Percentiles rank a stretch among this genome's conserved stretches.
These are phyloP conservation scores for Mychonastes homosphaera DNA, from an alignment of 139 green algal genomes.

Conservation along the genomic window DNA sequence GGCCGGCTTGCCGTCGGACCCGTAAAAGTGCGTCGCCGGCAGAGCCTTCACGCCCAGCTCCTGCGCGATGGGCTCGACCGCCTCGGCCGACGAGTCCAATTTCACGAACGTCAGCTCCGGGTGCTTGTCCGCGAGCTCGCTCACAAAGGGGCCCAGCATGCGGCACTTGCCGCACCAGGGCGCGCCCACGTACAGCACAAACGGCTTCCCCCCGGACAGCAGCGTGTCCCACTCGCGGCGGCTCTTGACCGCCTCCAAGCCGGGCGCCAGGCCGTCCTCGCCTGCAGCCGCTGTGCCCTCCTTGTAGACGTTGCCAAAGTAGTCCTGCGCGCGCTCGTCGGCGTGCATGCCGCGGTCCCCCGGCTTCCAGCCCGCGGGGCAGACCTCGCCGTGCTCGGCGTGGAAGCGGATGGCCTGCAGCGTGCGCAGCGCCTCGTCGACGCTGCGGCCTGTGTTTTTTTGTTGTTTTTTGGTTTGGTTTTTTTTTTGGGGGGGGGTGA, in stretches of 20 bases:
- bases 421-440: slow-evolving; percentile 85
- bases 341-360: slow-evolving; percentile 75
- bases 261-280: background rate
- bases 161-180: slow-evolving; percentile 70
- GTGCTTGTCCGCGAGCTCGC: slow-evolving; percentile 56
- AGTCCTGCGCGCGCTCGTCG: slow-evolving; percentile 43
- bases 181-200: slow-evolving; percentile 42
- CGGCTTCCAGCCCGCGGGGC: slow-evolving; percentile 91
- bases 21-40: slow-evolving; percentile 68
- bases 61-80: slow-evolving; percentile 40
- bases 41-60: slow-evolving; percentile 58
- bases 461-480: too few species aligned
- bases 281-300: too few species aligned
- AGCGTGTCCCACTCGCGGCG: slow-evolving; percentile 14
- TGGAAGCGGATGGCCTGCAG: slow-evolving; percentile 89
- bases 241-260: slow-evolving; percentile 5
- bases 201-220: slow-evolving; percentile 12
- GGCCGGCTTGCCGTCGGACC: slow-evolving; percentile 1
- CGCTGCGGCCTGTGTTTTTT: slow-evolving; percentile 76
- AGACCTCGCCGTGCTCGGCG: slow-evolving; percentile 68
- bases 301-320: slow-evolving; percentile 21
- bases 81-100: slow-evolving; percentile 57
- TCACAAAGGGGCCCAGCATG: slow-evolving; percentile 57
- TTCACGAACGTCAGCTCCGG: slow-evolving; percentile 53
- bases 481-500: too few species aligned